phyloP scores from a whole-genome alignment of 2,329 filamentous ascomycete species.

The Talaromyces amestolkiae region DNA sequence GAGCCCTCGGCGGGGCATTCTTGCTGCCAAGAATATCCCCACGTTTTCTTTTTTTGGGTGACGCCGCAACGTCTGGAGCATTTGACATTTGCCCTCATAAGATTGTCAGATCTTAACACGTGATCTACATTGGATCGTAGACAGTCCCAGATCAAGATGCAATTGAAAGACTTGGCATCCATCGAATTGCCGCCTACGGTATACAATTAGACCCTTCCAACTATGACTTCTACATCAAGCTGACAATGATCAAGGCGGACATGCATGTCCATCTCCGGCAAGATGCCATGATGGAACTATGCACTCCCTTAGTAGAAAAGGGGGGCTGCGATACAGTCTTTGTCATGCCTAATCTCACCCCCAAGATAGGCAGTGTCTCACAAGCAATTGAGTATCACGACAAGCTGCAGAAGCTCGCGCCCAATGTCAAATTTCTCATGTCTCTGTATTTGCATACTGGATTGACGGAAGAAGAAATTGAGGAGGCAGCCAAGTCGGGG shows the following conservation, averaged over 20 bases:
- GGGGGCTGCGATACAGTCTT: conserved; percentile 66
- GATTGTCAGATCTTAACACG: neutral
- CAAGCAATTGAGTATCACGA: conserved; percentile 66
- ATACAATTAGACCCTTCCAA: neutral
- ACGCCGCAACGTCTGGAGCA: neutral
- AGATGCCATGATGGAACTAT: conserved; percentile 60
- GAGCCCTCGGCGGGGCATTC: conserved; percentile 9
- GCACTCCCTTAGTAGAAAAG: conserved; percentile 54
- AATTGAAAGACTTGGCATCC: conserved; percentile 16
- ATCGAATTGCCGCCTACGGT: conserved; percentile 21
- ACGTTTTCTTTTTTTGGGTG: conserved; percentile 11
- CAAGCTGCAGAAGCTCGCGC: conserved; percentile 59
- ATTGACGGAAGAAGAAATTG: conserved; percentile 67
- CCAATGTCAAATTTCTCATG: conserved; percentile 69
- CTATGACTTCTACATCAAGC: neutral
- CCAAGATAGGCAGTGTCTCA: conserved; percentile 60
- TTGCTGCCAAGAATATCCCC: conserved; percentile 8
- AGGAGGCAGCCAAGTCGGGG: conserved; percentile 68
- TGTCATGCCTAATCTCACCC: conserved; percentile 63
- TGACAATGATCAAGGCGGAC: conserved; percentile 15
- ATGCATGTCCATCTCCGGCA: conserved; percentile 64
- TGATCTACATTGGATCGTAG: neutral
- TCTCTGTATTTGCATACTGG: conserved; percentile 66
- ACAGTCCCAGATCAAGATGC: conserved; percentile 11
- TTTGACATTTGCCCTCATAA: neutral